Evolutionary conservation across 2,329 filamentous ascomycete genomes (phyloP).

Genomic region (Venturiaceae sp.): DNA sequence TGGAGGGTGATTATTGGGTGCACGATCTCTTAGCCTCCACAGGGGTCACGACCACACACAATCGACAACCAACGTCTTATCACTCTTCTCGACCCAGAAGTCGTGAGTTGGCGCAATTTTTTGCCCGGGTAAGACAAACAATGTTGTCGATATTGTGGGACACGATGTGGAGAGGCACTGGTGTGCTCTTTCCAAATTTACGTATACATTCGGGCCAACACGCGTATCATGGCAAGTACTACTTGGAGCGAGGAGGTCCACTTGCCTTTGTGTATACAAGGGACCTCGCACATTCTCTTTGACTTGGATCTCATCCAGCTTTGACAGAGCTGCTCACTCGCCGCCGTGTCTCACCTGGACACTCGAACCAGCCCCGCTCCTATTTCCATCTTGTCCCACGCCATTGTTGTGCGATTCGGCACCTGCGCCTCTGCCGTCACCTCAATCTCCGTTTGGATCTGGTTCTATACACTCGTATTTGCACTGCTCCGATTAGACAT

Average conservation of each 20-base stretch:
- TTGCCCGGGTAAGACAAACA: background rate
- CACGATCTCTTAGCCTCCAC: background rate
- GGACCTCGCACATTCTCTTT: background rate
- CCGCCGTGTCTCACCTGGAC: background rate
- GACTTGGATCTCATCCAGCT: background rate
- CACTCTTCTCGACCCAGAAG: background rate
- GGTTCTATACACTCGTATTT: background rate
- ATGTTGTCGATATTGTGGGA: background rate
- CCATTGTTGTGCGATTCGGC: background rate
- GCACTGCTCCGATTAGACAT: background rate
- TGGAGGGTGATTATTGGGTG: background rate
- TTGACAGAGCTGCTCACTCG: background rate
- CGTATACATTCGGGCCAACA: background rate
- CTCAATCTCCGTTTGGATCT: background rate
- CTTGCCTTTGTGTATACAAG: background rate
- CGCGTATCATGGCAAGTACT: background rate
- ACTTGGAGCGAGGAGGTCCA: background rate
- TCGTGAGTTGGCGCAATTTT: background rate
- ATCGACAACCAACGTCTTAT: background rate
- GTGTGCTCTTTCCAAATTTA: background rate
- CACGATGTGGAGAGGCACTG: background rate
- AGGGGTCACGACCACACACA: conserved; percentile 2
- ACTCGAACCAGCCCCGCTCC: background rate
- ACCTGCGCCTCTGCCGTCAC: background rate
- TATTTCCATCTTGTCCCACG: background rate